Base-by-base conservation (phyloP, 805 yeast species). In the Candida morakotiae region DNA sequence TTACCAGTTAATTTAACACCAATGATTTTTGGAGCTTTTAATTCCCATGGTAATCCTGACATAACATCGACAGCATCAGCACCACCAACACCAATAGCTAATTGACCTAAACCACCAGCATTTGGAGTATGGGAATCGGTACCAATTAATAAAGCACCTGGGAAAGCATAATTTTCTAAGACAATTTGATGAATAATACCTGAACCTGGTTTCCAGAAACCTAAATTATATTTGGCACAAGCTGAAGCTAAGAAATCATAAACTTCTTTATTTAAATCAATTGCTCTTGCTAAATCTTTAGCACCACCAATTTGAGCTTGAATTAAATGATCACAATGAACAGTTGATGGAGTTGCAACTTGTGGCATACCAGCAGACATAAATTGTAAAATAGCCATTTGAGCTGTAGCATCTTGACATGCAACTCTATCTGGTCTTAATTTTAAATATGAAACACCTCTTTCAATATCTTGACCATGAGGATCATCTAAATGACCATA, bases 21-120 rank as follows among this genome's bases (percentile, higher is more conserved):
- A 53, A 91, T 67, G 55, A 88, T 77, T 73, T 86, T 87, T 58
- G 98, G 98, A 43, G 97, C 97, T 76, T 89, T 89, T 60, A 89
- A 79, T 72, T 89, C 98, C 98, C 98, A 89, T 40, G 98, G 83
- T 49, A 87, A 76, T 58, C 84, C 83, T 44, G 97, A 86, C 81
- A 89, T 79, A 44, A 87, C 97, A 64, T 89, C 98, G 51, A 89
- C 98, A 46, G 97, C 97, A 66, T 89, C 98, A 50, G 98, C 98
- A 77, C 98, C 98, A 75, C 97, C 98, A 51, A 91, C 97, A 78
- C 97, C 98, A 52, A 89, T 89, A 51, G 97, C 97, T 57, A 89
- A 79, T 71, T 87, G 94, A 72, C 97, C 97, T 58, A 89, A 77
- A 70, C 97, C 97, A 75, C 97, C 97, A 42, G 96, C 97, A 66